Evolutionary conservation across 176 grass and related monocot genomes (phyloP).

Genomic region (Zizania latifolia): DNA sequence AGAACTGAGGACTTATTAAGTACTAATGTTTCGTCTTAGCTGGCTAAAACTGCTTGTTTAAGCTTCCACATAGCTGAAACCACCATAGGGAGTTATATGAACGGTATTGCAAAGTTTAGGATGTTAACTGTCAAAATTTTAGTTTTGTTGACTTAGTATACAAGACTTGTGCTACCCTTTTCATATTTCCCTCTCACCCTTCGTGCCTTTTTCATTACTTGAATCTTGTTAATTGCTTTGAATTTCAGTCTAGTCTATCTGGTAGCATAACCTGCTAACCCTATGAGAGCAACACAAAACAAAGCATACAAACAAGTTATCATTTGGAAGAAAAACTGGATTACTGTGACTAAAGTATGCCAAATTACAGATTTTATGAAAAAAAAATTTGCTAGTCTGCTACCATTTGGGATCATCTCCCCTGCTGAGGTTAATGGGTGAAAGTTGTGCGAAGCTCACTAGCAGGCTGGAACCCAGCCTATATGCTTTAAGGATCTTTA

Average conservation of each 20-base stretch:
- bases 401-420: not conserved
- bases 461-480: not conserved
- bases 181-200: not conserved
- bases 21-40: no score
- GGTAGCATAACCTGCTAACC: not conserved
- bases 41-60: no score
- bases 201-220: slow-evolving; percentile 1
- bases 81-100: no score
- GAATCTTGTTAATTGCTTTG: not conserved
- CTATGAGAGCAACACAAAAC: not conserved
- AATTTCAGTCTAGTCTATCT: not conserved
- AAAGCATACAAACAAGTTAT: not conserved
- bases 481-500: not conserved
- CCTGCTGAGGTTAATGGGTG: not conserved
- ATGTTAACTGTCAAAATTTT: not conserved
- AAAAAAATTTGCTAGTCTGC: not conserved
- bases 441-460: slow-evolving; percentile 1
- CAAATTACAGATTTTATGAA: not conserved
- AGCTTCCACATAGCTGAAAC: no score
- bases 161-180: not conserved
- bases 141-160: not conserved
- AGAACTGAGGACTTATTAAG: no score
- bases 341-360: not conserved
- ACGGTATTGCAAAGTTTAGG: no score
- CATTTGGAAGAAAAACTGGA: not conserved